Conservation (phyloP, 2,329 filamentous ascomycete genomes). For the Arthrinium puccinioides region DNA sequence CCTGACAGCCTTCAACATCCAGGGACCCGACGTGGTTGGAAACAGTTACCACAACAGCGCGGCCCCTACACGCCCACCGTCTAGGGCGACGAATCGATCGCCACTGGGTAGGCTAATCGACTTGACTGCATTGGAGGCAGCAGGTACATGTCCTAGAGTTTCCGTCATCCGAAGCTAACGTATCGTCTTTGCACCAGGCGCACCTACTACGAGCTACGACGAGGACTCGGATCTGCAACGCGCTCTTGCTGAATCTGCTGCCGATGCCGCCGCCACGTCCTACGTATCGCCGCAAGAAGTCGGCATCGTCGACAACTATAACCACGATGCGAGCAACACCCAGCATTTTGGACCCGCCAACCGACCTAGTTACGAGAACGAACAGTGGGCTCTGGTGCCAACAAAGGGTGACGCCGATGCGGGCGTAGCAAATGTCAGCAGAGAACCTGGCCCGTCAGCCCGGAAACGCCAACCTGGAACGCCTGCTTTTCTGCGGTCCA, state of each 20-base stretch:
- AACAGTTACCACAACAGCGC: conserved; percentile 30
- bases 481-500: conserved; percentile 44
- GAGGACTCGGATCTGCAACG: conserved; percentile 50
- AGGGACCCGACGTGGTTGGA: conserved; percentile 40
- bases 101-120: conserved; percentile 46
- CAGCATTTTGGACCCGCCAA: conserved; percentile 54
- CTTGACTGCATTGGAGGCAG: conserved; percentile 33
- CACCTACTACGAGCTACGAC: conserved; percentile 29
- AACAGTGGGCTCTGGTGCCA: conserved; percentile 53
- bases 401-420: conserved; percentile 19
- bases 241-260: conserved; percentile 48
- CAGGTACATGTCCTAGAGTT: conserved; percentile 27
- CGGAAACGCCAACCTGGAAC: conserved; percentile 33
- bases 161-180: conserved; percentile 16
- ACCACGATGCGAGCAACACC: conserved; percentile 20
- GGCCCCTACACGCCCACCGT: conserved; percentile 56
- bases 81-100: conserved; percentile 49
- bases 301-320: conserved; percentile 36
- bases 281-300: conserved; percentile 44
- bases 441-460: conserved; percentile 33
- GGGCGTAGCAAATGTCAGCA: conserved; percentile 11
- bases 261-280: conserved; percentile 30
- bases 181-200: conserved; percentile 21
- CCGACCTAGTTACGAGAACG: conserved; percentile 44
- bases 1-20: conserved; percentile 45